These are phyloP conservation scores for Oryza nivara DNA, from an alignment of 176 grass and related monocot species.

Conservation along the genomic window DNA sequence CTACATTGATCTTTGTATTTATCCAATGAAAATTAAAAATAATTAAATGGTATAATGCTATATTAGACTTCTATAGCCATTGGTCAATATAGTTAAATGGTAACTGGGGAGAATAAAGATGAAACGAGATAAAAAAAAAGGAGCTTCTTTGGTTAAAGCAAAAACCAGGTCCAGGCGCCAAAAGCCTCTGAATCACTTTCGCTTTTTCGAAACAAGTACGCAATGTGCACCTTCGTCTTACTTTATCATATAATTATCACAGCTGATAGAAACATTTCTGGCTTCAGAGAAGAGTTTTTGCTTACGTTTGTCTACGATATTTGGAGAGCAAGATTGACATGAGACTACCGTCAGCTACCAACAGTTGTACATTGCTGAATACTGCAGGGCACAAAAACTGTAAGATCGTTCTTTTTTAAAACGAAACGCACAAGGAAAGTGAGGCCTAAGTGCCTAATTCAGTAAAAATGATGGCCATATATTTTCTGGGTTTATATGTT, in stretches of 20 bases:
- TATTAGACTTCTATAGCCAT: neutral
- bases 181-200: constrained; percentile 59
- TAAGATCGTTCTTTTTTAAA: no score
- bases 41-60: neutral
- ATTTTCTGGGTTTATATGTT: neutral
- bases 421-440: neutral
- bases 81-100: constrained; percentile 28
- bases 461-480: neutral
- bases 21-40: neutral
- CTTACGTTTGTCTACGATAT: neutral
- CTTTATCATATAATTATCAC: constrained; percentile 1
- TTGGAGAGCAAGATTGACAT: neutral
- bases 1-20: constrained; percentile 1
- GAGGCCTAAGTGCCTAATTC: neutral
- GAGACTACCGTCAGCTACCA: neutral
- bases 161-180: constrained; percentile 28
- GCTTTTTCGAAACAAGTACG: constrained; percentile 56
- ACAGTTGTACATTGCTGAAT: neutral
- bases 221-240: constrained; percentile 19
- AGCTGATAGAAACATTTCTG: neutral
- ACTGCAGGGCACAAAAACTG: neutral
- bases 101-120: constrained; percentile 54
- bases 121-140: constrained; percentile 13
- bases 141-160: constrained; percentile 54
- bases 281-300: neutral